Conservation (phyloP, 73 alveolate genomes). For the Paramecium tetraurelia region DNA sequence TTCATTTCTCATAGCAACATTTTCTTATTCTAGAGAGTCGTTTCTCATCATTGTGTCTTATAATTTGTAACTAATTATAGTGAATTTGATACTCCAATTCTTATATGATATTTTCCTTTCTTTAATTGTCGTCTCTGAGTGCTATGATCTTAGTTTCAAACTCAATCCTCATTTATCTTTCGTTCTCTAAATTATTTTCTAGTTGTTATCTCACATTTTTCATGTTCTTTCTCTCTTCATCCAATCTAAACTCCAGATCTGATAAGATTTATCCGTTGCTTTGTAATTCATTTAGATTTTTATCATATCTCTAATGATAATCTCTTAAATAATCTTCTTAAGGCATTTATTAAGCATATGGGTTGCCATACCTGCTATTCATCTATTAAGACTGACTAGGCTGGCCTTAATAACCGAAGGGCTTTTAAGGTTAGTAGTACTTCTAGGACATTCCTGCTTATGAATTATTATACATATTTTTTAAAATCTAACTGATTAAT, state of each 20-base stretch:
- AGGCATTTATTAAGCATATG: neutral
- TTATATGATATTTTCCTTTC: neutral
- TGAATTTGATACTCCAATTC: neutral
- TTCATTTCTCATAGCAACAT: neutral
- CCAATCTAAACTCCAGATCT: neutral
- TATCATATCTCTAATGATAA: neutral
- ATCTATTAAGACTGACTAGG: neutral
- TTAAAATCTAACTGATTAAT: constrained; percentile 3
- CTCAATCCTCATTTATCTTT: neutral
- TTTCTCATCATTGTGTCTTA: neutral
- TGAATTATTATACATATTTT: neutral
- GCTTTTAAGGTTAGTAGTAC: constrained; percentile 6
- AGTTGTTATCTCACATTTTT: neutral
- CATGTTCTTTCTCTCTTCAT: constrained; percentile 24
- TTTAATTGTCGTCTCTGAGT: neutral
- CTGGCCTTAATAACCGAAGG: neutral
- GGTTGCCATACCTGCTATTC: neutral
- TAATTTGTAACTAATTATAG: neutral
- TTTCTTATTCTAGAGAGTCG: neutral
- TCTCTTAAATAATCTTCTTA: neutral
- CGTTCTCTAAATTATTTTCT: neutral
- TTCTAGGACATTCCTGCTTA: neutral
- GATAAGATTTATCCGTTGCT: neutral
- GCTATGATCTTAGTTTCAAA: neutral
- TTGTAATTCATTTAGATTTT: neutral